phyloP scores from a whole-genome alignment of 2,329 filamentous ascomycete species.

The Scedosporium aurantiacum region DNA sequence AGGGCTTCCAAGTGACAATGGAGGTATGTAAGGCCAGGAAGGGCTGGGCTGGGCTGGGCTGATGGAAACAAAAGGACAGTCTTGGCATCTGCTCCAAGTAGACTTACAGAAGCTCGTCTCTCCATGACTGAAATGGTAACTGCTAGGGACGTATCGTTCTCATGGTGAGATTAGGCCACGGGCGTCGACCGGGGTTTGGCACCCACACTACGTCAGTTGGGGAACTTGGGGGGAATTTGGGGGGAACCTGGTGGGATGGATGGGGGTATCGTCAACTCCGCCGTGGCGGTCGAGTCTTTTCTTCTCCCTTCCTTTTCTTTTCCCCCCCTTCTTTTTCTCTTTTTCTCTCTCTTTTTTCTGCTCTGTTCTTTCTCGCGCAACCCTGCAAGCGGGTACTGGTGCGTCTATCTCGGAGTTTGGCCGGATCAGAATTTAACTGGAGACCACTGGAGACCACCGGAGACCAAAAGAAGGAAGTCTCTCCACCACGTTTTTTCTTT shows the following conservation, averaged over 20 bases:
- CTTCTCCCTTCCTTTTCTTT: too few relatives aligned
- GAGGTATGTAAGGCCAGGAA: background rate
- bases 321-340: background rate
- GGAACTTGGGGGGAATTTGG: background rate
- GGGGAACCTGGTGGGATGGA: background rate
- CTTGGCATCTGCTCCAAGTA: background rate
- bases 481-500: background rate
- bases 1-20: background rate
- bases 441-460: background rate
- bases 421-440: background rate
- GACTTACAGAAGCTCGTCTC: slow-evolving; percentile 25
- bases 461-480: background rate
- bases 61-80: background rate
- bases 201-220: background rate
- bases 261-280: background rate
- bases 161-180: background rate
- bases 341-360: background rate
- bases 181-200: background rate
- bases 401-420: background rate
- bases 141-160: background rate
- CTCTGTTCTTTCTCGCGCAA: background rate
- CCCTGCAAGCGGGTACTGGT: background rate
- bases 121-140: slow-evolving; percentile 19
- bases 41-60: background rate
- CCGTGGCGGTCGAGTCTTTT: too few relatives aligned